Evolutionary conservation across 352 stramenopile genomes (phyloP).

Genomic region (Phytophthora crassamura): DNA sequence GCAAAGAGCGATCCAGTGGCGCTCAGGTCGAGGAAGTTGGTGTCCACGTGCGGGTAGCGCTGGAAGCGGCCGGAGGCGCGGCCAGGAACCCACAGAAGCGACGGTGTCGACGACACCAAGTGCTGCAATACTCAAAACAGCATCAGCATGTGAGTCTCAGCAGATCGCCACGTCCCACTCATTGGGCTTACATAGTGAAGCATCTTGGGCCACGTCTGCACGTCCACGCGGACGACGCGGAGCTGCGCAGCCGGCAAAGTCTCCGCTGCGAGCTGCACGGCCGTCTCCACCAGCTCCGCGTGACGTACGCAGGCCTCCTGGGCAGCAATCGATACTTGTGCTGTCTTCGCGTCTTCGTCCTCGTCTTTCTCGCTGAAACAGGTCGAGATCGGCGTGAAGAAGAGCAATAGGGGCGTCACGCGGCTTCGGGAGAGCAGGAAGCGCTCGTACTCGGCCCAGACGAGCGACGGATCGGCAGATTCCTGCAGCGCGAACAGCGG

Average conservation of each 20-base stretch:
- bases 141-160: background rate
- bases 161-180: background rate
- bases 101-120: constrained; percentile 49
- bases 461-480: constrained; percentile 16
- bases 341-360: background rate
- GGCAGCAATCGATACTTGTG: background rate
- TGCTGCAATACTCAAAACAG: constrained; percentile 40
- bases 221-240: constrained; percentile 37
- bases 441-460: constrained; percentile 44
- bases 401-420: constrained; percentile 28
- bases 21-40: constrained; percentile 66
- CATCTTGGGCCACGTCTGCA: constrained; percentile 29
- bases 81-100: constrained; percentile 62
- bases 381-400: constrained; percentile 23
- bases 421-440: constrained; percentile 37
- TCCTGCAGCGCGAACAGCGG: constrained; percentile 17
- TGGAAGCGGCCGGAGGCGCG: constrained; percentile 54
- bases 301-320: constrained; percentile 19
- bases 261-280: constrained; percentile 22
- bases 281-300: constrained; percentile 29
- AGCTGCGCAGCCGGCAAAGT: constrained; percentile 29
- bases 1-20: constrained; percentile 25
- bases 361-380: constrained; percentile 15
- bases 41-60: constrained; percentile 58
- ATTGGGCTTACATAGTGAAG: constrained; percentile 43